Evolutionary conservation across 2,329 filamentous ascomycete genomes (phyloP), one percentile per base, ranked within the genome.

Genomic region (Alternaria ventricosa): DNA sequence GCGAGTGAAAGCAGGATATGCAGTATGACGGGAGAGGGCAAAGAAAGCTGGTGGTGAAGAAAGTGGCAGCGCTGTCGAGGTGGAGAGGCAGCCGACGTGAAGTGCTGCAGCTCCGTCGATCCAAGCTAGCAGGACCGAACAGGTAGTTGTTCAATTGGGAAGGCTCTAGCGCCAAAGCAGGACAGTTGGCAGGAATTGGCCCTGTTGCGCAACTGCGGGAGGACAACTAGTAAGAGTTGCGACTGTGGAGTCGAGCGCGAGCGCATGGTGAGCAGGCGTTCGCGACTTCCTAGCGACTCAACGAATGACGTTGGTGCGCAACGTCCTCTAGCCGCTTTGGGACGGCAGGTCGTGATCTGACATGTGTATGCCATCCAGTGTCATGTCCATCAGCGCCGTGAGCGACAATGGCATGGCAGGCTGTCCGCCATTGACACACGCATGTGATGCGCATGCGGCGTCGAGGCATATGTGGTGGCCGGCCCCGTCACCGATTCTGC

Each of bases 1-100:
- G 63, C 66, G 71, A 73, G 69, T 67, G 69, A 47, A 64, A 62
- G 61, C 66, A 70, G 71, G 57, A 61, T 45, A 65, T 65, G 69
- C 60, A 68, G 62, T 43, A 55, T 13, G 30, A 33, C 13, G 28
- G 20, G 49, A 41, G 54, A 28, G 64, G 51, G 53, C 47, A 65
- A 67, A 55, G 61, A 68, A 61, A 55, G 58, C 11, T 66, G 33
- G 58, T 46, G 53, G 49, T 50, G 50, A 46, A 46, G 64, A 54
- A 60, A 45, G 64, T 43, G 55, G 55, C 22, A 47, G 57, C 15
- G 57, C 22, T 20, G 51, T 36, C 15, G 27, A 33, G 51, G 57
- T 47, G 44, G 50, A 63, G 54, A 56, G 62, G 49, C 53, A 51
- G 53, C 33, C 55, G 57, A 55, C 55, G 61, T 60, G 56, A 50